phyloP scores from a whole-genome alignment of 305 asterid species.

The Fraxinus platypoda region DNA sequence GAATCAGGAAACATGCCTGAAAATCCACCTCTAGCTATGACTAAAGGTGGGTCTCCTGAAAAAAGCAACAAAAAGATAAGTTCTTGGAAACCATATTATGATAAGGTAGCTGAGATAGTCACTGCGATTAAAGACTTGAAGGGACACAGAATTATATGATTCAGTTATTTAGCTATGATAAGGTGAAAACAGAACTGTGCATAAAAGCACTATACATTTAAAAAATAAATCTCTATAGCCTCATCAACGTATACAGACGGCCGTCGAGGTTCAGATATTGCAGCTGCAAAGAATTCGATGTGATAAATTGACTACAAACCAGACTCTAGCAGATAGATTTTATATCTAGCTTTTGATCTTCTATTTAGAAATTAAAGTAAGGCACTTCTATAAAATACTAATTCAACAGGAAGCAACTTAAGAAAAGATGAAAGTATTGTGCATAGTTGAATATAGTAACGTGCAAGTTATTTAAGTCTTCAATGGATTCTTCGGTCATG shows the following conservation, averaged over 20 bases:
- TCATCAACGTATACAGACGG: neutral
- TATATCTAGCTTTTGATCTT: neutral
- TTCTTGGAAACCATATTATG: neutral
- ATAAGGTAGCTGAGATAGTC: neutral
- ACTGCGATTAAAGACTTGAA: neutral
- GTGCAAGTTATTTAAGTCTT: neutral
- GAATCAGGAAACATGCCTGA: constrained; percentile 69
- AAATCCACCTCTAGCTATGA: constrained; percentile 66
- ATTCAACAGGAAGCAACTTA: neutral
- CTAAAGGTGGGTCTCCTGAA: constrained; percentile 58
- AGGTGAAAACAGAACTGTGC: neutral
- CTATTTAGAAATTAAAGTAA: neutral
- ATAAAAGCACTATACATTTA: neutral
- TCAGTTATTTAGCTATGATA: neutral
- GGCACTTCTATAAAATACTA: neutral
- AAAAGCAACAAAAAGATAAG: constrained; percentile 10
- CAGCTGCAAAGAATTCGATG: neutral
- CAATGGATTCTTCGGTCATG: neutral
- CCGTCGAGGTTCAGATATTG: neutral
- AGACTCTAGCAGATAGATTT: neutral
- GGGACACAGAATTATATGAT: neutral
- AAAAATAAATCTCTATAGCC: neutral
- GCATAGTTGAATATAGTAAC: neutral
- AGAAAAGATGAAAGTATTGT: neutral
- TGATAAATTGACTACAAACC: neutral